Base-by-base conservation (phyloP, 805 yeast genomes). In the Candida manassasensis region DNA sequence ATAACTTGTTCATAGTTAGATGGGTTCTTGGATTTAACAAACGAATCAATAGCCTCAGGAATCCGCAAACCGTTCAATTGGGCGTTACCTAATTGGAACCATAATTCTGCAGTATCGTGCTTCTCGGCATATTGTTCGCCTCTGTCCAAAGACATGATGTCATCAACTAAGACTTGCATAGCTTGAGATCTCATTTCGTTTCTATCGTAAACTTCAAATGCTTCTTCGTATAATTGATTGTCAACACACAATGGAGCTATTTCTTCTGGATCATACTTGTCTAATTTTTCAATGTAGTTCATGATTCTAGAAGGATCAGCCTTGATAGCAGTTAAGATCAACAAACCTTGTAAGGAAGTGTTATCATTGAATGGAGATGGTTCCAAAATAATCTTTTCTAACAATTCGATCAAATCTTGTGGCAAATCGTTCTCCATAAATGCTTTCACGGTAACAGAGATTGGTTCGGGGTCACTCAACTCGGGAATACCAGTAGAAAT, bases 351-450 rank as follows among this genome's bases (percentile, higher is more conserved):
- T 57, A 93, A 72, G 17, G 96, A 89, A 48, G 94, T 84, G 59
- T 93, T 93, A 49, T 90, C 97, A 50, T 79, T 87, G 71, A 93
- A 93, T 48, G 97, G 94, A 50, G 97, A 89, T 37, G 97, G 96
- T 65, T 93, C 98, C 50, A 93, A 71, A 45, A 94, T 88, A 55
- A 93, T 90, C 71, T 93, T 93, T 63, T 93, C 98, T 51, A 93
- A 73, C 46, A 93, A 75, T 67, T 90, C 97, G 58, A 93, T 86
- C 59, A 93, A 77, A 66, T 93, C 98, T 43, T 78, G 75, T 32
- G 96, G 95, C 57, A 93, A 72, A 44, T 89, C 95, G 43, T 88
- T 93, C 46, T 84, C 86, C 97, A 93, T 89, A 59, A 93, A 89
- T 1, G 96, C 89, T 66, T 87, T 89, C 31, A 89, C 97, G 19